Evolutionary conservation across 345 rosid species (phyloP).

Genomic region (thale cress (Arabidopsis thaliana)): DNA sequence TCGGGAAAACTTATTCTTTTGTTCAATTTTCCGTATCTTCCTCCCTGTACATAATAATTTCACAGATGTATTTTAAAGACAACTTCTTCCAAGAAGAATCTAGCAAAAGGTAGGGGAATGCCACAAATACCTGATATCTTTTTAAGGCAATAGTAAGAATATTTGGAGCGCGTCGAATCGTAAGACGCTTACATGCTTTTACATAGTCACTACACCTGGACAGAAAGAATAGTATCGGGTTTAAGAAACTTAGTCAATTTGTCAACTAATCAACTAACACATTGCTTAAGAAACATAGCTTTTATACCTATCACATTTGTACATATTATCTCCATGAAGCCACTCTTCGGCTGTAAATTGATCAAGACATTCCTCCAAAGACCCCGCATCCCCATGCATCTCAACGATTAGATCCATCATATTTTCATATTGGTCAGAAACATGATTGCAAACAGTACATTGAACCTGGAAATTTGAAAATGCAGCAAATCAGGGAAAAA

Average conservation of each 20-base stretch:
- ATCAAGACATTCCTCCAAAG: conserved; percentile 95
- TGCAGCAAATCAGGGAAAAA: conserved; percentile 21
- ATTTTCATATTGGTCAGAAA: conserved; percentile 89
- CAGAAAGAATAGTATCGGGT: neutral
- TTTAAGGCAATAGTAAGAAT: conserved; percentile 94
- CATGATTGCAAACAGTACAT: conserved; percentile 70
- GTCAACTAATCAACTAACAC: conserved; percentile 6
- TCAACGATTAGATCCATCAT: conserved; percentile 98
- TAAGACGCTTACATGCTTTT: conserved; percentile 94
- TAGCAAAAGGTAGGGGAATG: neutral
- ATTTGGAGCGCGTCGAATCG: conserved; percentile 73
- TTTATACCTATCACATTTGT: conserved; percentile 90
- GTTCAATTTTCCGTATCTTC: conserved; percentile 97
- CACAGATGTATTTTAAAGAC: conserved; percentile 13
- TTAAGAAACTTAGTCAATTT: neutral
- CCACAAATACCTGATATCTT: conserved; percentile 71
- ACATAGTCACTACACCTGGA: conserved; percentile 89
- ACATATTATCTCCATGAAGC: conserved; percentile 98
- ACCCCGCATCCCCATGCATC: conserved; percentile 87
- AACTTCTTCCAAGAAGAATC: neutral
- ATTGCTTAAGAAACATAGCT: neutral
- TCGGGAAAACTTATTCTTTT: conserved; percentile 87
- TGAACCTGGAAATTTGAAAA: conserved; percentile 59
- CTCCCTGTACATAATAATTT: conserved; percentile 69
- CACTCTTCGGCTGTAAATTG: conserved; percentile 85